Percentiles rank a stretch among this genome's conserved stretches.
Evolutionary conservation across 768 basidiomycete genomes (phyloP).

Genomic region (Favolaschia claudopus): DNA sequence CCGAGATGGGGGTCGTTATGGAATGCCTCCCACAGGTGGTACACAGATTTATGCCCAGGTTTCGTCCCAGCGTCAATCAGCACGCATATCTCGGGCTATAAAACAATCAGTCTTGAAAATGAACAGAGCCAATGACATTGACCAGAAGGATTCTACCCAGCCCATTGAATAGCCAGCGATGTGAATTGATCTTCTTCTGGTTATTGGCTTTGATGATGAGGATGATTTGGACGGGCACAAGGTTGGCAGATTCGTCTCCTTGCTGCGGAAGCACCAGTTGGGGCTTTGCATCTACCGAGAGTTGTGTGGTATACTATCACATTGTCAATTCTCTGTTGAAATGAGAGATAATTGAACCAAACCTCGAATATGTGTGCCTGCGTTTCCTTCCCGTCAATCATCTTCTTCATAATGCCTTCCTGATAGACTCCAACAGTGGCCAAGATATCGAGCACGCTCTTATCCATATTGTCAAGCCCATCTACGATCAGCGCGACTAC

Average conservation of each 20-base stretch:
- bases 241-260: constrained; percentile 88
- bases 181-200: constrained; percentile 94
- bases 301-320: constrained; percentile 89
- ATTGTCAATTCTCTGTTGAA: not conserved
- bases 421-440: constrained; percentile 93
- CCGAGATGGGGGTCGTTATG: constrained; percentile 80
- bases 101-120: not conserved
- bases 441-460: constrained; percentile 86
- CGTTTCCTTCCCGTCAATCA: constrained; percentile 86
- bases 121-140: constrained; percentile 27
- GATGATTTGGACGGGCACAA: constrained; percentile 92
- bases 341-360: constrained; percentile 9
- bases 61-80: constrained; percentile 96
- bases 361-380: constrained; percentile 97
- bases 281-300: constrained; percentile 90
- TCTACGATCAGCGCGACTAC: constrained; percentile 91
- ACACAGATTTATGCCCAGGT: constrained; percentile 94
- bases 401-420: constrained; percentile 94
- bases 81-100: constrained; percentile 88
- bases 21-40: constrained; percentile 92
- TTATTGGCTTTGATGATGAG: constrained; percentile 92
- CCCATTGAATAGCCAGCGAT: constrained; percentile 96
- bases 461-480: constrained; percentile 94
- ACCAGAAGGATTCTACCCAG: constrained; percentile 84
- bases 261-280: constrained; percentile 86